These are phyloP conservation scores for Aspergillus sp. DNA, from an alignment of 2,329 filamentous ascomycete genomes.

Conservation along the genomic window DNA sequence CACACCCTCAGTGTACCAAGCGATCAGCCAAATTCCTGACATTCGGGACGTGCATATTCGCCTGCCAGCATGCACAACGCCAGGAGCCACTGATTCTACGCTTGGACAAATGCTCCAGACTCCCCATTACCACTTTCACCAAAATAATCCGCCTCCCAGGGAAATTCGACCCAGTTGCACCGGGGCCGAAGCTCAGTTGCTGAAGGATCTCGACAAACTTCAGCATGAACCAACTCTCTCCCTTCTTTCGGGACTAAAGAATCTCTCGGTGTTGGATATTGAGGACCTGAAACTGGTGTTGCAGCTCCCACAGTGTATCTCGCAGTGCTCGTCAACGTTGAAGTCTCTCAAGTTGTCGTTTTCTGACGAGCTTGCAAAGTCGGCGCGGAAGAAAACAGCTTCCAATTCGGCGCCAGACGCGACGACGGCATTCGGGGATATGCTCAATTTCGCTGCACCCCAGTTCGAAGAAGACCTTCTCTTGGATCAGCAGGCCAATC, in stretches of 20 bases:
- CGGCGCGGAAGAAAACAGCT: neutral
- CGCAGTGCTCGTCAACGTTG: neutral
- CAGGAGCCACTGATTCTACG: neutral
- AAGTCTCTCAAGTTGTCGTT: constrained; percentile 3
- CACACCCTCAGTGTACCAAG: neutral
- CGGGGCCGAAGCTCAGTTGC: neutral
- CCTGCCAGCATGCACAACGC: neutral
- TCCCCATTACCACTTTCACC: neutral
- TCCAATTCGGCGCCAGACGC: neutral
- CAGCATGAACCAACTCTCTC: neutral
- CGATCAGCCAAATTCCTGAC: neutral
- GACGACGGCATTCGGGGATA: no score
- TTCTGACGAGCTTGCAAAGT: neutral
- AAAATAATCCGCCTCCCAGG: neutral
- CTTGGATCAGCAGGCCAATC: no score
- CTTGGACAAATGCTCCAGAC: neutral
- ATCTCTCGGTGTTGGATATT: neutral
- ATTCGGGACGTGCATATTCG: neutral
- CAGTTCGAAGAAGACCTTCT: no score
- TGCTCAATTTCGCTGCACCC: no score
- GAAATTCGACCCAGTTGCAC: neutral
- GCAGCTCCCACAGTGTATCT: neutral
- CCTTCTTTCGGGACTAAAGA: neutral
- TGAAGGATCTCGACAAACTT: neutral
- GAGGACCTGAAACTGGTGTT: neutral